Conservation (phyloP, 1,139 yeast species). For the Starmera stellimalicola region DNA sequence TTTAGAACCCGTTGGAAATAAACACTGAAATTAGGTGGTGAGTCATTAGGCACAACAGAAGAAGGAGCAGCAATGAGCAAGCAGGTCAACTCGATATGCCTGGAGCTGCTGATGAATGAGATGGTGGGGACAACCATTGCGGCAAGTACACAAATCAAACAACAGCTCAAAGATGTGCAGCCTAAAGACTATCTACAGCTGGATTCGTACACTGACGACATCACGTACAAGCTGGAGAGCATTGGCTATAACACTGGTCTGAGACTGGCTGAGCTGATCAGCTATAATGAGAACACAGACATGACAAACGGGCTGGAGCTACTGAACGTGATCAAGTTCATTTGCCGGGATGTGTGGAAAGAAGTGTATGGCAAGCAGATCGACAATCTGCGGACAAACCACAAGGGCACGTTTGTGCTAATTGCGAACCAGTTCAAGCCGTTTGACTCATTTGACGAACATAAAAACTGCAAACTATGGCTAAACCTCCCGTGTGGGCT, state of each 20-base stretch:
- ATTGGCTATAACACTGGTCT: background rate
- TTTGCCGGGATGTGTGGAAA: conserved; percentile 89
- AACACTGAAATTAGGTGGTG: no score
- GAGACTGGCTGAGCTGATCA: conserved; percentile 1
- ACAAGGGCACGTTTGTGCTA: conserved; percentile 74
- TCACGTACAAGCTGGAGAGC: background rate
- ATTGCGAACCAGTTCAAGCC: conserved; percentile 57
- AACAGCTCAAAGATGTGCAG: no score
- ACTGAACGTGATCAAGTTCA: conserved; percentile 79
- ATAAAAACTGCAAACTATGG: conserved; percentile 41
- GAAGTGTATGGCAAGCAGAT: conserved; percentile 74
- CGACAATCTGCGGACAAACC: conserved; percentile 87
- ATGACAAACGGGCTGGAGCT: conserved; percentile 45
- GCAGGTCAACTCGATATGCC: no score
- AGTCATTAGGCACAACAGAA: no score
- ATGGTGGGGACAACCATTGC: no score
- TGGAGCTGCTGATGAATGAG: no score
- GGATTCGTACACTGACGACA: no score
- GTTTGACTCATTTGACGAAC: conserved; percentile 46
- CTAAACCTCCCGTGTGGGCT: conserved; percentile 80
- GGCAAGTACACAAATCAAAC: no score
- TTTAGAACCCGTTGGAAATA: no score
- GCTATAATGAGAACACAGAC: conserved; percentile 32
- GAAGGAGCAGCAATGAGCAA: no score
- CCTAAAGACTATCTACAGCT: no score